Evolutionary conservation across 306 rosid species (phyloP).

Genomic region (Erythrophleum fordii): DNA sequence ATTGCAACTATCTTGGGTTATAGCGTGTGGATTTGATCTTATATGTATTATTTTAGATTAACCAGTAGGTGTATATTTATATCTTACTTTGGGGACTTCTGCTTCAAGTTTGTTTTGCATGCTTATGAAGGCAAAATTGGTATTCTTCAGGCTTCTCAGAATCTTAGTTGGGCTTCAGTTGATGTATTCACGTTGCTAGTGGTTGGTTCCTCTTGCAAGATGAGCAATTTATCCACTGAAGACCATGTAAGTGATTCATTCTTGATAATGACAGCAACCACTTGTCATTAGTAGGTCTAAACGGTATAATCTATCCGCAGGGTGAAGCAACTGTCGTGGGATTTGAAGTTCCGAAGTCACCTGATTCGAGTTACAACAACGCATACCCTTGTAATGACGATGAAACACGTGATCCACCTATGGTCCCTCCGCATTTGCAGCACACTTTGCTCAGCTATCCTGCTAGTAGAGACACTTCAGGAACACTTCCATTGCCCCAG

Average conservation of each 20-base stretch:
- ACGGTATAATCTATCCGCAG: constrained; percentile 51
- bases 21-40: not conserved
- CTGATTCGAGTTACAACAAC: constrained; percentile 85
- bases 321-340: constrained; percentile 79
- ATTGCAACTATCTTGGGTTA: not conserved
- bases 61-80: not conserved
- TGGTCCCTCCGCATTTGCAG: constrained; percentile 83
- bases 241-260: constrained; percentile 61
- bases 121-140: constrained; percentile 37
- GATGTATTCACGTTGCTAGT: constrained; percentile 55
- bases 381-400: constrained; percentile 73
- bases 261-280: constrained; percentile 33
- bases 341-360: constrained; percentile 86
- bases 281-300: constrained; percentile 34
- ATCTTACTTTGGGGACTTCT: not conserved
- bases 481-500: constrained; percentile 71
- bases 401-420: constrained; percentile 87
- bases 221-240: constrained; percentile 64
- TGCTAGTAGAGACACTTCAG: constrained; percentile 54
- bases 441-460: constrained; percentile 69
- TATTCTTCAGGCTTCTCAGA: constrained; percentile 59
- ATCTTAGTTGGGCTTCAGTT: constrained; percentile 34
- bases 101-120: not conserved
- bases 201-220: constrained; percentile 50
- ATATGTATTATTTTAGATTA: not conserved